Evolutionary conservation across 2,329 filamentous ascomycete genomes (phyloP).

Genomic region (Apiospora aurea): DNA sequence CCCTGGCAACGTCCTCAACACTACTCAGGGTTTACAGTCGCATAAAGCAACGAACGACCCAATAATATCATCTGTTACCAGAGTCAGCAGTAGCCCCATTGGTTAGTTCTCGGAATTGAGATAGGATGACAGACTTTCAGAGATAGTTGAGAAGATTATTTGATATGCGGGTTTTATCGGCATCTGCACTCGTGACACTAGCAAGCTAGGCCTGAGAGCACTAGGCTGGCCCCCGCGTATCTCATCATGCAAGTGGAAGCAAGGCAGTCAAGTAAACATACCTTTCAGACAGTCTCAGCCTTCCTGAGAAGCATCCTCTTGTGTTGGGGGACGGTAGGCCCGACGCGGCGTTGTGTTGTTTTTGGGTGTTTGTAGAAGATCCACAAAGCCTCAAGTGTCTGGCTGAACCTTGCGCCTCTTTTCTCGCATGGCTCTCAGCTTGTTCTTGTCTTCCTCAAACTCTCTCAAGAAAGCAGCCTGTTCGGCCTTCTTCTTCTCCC

Average conservation of each 20-base stretch:
- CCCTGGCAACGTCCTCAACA: not conserved
- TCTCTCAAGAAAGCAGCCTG: slow-evolving; percentile 72
- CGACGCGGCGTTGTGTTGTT: not conserved
- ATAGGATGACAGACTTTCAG: slow-evolving; percentile 48
- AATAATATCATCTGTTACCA: not conserved
- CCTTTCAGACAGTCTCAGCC: slow-evolving; percentile 25
- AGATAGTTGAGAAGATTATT: slow-evolving; percentile 70
- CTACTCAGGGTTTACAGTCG: not conserved
- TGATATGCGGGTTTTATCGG: slow-evolving; percentile 66
- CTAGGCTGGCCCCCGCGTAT: slow-evolving; percentile 60
- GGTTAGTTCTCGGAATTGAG: not conserved
- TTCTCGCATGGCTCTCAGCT: slow-evolving; percentile 73
- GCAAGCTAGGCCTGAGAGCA: slow-evolving; percentile 38
- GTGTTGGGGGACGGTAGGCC: not conserved
- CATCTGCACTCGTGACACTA: slow-evolving; percentile 45
- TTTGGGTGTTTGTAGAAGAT: not conserved
- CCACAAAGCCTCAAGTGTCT: not conserved
- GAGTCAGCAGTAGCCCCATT: slow-evolving; percentile 7
- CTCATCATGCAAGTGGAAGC: slow-evolving; percentile 52
- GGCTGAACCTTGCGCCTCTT: slow-evolving; percentile 65
- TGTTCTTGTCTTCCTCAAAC: slow-evolving; percentile 80
- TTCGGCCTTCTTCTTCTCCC: slow-evolving; percentile 80
- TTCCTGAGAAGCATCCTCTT: slow-evolving; percentile 1
- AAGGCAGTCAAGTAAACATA: slow-evolving; percentile 26
- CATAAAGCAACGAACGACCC: not conserved